Evolutionary conservation across 306 rosid species (phyloP).

Genomic region (Cicer arietinum): DNA sequence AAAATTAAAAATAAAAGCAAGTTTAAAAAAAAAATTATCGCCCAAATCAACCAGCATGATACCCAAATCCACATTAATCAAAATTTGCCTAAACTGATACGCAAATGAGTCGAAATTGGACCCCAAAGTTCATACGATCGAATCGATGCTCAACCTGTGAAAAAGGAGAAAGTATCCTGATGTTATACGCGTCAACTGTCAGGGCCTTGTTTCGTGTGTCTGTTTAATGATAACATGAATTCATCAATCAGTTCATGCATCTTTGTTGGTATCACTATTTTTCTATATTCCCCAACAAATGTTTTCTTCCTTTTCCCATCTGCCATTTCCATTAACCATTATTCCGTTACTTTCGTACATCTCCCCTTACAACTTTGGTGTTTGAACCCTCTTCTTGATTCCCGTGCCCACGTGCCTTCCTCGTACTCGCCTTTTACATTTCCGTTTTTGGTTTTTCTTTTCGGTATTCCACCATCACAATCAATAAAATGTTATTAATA

Average conservation of each 20-base stretch:
- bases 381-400: constrained; percentile 23
- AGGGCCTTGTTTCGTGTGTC: constrained; percentile 13
- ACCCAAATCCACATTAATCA: too few relatives aligned
- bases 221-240: not conserved
- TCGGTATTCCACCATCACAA: not conserved
- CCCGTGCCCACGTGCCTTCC: constrained; percentile 49
- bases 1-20: too few relatives aligned
- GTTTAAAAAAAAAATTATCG: too few relatives aligned
- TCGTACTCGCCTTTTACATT: constrained; percentile 47
- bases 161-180: not conserved
- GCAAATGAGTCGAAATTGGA: too few relatives aligned
- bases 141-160: too few relatives aligned
- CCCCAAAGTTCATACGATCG: too few relatives aligned
- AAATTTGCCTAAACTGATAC: too few relatives aligned
- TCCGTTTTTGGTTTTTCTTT: not conserved
- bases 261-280: not conserved
- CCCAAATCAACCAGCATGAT: too few relatives aligned
- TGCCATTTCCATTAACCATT: not conserved
- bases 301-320: not conserved
- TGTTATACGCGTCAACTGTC: constrained; percentile 45
- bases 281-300: constrained; percentile 6
- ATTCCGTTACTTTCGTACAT: constrained; percentile 31
- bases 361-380: constrained; percentile 31
- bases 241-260: constrained; percentile 40
- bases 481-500: not conserved